Evolutionary conservation across 1,284 basidiomycete genomes (phyloP), one percentile per base, ranked within the genome.

Genomic region (Trametes polyzona): DNA sequence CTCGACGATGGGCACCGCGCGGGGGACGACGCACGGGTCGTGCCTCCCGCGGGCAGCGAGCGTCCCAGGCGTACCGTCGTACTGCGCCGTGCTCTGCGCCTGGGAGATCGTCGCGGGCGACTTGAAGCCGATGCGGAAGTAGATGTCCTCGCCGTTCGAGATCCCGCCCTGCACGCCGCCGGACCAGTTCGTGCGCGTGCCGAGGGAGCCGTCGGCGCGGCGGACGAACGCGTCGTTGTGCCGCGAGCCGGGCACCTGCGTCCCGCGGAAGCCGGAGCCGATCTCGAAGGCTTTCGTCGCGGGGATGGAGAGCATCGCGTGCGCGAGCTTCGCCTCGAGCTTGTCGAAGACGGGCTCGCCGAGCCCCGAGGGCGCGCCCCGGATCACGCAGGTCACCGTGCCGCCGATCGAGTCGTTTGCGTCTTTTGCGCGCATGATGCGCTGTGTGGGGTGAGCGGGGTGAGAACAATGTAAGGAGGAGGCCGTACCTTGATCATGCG

Each of bases 331-430:
- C 30, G 97, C 97, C 75, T 98, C 97, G 71, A 99, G 89, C 79
- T 99, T 99, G 83, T 99, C 96, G 73, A 99, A 99, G 56, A 94
- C 92, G 42, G 97, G 97, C 75, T 99, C 97, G 54, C 97, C 97
- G 33, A 99, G 84, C 2, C 97, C 97, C 17, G 89, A 76, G 37
- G 97, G 96, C 6, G 92, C 86, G 63, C 89, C 86, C 52, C 96
- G 91, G 69, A 99, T 93, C 37, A 99, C 92, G 73, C 97, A 99
- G 51, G 95, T 98, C 57, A 99, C 87, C 6, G 94, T 98, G 23
- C 97, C 97, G 57, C 97, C 97, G 65, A 99, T 97, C 4, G 95
- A 98, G 77, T 99, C 97, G 64, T 88, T 79, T 14, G 86, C 82
- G 17, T 93, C 88, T 74, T 98, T 98, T 42, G 97, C 95, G 53